Conservation (phyloP, 768 basidiomycete genomes). For the Leccinum ochraceum region DNA sequence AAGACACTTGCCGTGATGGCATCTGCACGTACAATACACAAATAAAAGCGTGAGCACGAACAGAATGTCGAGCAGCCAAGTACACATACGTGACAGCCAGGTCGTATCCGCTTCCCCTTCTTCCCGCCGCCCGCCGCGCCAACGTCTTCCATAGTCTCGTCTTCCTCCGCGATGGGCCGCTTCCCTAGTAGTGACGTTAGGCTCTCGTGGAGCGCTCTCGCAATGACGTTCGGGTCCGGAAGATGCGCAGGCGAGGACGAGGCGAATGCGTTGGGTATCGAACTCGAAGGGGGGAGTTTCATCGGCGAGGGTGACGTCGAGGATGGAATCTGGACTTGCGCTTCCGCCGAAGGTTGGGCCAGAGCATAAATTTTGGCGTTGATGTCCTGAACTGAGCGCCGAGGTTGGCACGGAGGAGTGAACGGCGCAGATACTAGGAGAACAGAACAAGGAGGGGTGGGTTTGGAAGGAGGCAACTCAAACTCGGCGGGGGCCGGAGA, state of each 20-base stretch:
- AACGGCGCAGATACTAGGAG: background rate
- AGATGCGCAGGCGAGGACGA: slow-evolving; percentile 35
- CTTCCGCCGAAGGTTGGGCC: slow-evolving; percentile 25
- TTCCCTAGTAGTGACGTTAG: slow-evolving; percentile 73
- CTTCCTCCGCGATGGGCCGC: slow-evolving; percentile 48
- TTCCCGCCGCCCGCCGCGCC: slow-evolving; percentile 13
- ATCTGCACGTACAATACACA: background rate
- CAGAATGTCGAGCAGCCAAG: background rate
- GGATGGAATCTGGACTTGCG: slow-evolving; percentile 50
- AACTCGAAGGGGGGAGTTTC: slow-evolving; percentile 38
- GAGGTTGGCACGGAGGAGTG: slow-evolving; percentile 1
- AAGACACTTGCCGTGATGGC: slow-evolving; percentile 42
- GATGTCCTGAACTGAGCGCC: slow-evolving; percentile 16
- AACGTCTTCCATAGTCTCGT: slow-evolving; percentile 22
- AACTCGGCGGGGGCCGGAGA: slow-evolving; percentile 22
- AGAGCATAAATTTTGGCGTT: slow-evolving; percentile 18
- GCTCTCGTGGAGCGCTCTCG: slow-evolving; percentile 67
- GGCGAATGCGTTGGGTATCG: slow-evolving; percentile 13
- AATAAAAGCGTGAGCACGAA: background rate
- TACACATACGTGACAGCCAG: slow-evolving; percentile 38
- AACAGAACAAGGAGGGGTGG: background rate
- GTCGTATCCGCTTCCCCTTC: slow-evolving; percentile 40
- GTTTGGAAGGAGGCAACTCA: slow-evolving; percentile 3
- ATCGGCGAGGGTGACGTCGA: slow-evolving; percentile 57
- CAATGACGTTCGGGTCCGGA: slow-evolving; percentile 44